A percentile compares a stretch with the other conserved stretches of the same genome.
Evolutionary conservation across 2,329 filamentous ascomycete genomes (phyloP).

Genomic region (Diplocarpon rosae): DNA sequence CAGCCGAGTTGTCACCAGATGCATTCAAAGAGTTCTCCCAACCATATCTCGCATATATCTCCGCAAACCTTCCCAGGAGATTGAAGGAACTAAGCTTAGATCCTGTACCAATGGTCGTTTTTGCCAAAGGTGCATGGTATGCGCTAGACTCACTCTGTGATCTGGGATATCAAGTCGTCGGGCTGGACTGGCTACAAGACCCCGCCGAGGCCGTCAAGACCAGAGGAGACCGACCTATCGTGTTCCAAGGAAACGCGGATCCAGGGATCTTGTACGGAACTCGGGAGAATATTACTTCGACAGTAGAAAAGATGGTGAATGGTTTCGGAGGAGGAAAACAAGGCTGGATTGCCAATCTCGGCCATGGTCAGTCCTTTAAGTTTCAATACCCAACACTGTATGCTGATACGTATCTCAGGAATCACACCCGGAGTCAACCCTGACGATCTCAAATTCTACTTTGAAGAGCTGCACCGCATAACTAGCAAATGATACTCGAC

Average conservation of each 20-base stretch:
- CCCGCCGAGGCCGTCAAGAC: constrained; percentile 73
- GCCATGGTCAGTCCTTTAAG: constrained; percentile 60
- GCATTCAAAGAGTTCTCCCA: constrained; percentile 78
- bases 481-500: constrained; percentile 30
- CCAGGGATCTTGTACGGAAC: constrained; percentile 87
- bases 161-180: constrained; percentile 85
- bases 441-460: constrained; percentile 86
- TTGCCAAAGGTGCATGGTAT: constrained; percentile 96
- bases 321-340: constrained; percentile 74
- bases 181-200: constrained; percentile 90
- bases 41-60: constrained; percentile 78
- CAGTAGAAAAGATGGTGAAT: constrained; percentile 75
- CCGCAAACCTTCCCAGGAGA: constrained; percentile 63
- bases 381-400: not conserved
- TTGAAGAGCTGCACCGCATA: constrained; percentile 76
- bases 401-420: constrained; percentile 37
- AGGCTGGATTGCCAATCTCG: constrained; percentile 94
- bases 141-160: constrained; percentile 79
- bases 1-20: constrained; percentile 77
- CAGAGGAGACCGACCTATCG: constrained; percentile 61
- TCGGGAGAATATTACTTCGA: constrained; percentile 66
- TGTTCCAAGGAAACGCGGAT: constrained; percentile 91
- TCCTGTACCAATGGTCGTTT: constrained; percentile 90
- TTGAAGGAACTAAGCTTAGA: constrained; percentile 66
- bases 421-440: constrained; percentile 93